Evolutionary conservation across 805 yeast species (phyloP).

Genomic region (Candida ovalis): DNA sequence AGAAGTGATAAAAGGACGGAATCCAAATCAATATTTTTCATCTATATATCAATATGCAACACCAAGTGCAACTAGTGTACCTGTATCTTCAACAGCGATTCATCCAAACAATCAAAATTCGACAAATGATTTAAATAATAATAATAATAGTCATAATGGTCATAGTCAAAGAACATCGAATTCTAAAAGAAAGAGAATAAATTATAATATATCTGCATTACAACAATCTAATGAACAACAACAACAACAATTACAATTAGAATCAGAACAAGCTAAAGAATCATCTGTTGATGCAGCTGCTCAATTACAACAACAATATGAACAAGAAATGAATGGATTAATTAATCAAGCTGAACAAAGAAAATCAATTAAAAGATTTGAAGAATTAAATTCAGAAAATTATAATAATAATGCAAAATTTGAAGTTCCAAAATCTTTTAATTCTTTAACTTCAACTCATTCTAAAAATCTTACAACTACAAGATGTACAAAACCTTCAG

Average conservation of each 20-base stretch:
- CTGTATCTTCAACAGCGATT: slow-evolving; percentile 1
- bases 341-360: slow-evolving; percentile 30
- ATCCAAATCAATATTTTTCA: slow-evolving; percentile 24
- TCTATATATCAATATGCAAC: slow-evolving; percentile 23
- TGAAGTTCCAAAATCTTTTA: slow-evolving; percentile 34
- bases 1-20: slow-evolving; percentile 27
- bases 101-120: not conserved
- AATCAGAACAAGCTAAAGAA: slow-evolving; percentile 27
- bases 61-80: slow-evolving; percentile 2
- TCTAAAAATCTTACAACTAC: not conserved
- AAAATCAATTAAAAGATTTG: slow-evolving; percentile 36
- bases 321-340: slow-evolving; percentile 9
- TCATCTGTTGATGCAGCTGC: slow-evolving; percentile 23
- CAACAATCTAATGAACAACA: slow-evolving; percentile 29
- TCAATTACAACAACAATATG: slow-evolving; percentile 22
- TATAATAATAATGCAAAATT: slow-evolving; percentile 35
- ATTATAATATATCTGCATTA: slow-evolving; percentile 30
- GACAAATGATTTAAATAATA: no score
- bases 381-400: slow-evolving; percentile 41
- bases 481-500: slow-evolving; percentile 24
- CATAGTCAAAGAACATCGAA: slow-evolving; percentile 8
- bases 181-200: slow-evolving; percentile 29
- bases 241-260: slow-evolving; percentile 13
- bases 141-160: not conserved
- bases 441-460: slow-evolving; percentile 2